Evolutionary conservation across 2,329 filamentous ascomycete genomes (phyloP).

Genomic region (Fusarium praegraminearum): DNA sequence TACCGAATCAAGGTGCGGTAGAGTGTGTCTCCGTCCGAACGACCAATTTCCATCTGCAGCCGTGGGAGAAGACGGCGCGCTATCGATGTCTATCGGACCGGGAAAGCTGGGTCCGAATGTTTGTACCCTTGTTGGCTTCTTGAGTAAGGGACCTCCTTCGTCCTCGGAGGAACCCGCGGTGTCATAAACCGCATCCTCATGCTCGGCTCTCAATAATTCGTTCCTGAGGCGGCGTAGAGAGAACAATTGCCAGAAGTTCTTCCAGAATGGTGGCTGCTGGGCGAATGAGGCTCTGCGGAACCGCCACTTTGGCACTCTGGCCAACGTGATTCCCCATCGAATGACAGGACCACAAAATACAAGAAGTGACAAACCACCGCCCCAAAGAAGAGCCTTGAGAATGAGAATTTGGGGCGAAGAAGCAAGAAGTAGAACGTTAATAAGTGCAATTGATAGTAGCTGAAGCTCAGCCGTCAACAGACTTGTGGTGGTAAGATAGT

Average conservation of each 20-base stretch:
- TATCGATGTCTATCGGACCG: slow-evolving; percentile 22
- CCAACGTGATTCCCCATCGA: slow-evolving; percentile 85
- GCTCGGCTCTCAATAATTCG: slow-evolving; percentile 51
- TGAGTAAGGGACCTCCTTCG: slow-evolving; percentile 43
- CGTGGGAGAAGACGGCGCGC: slow-evolving; percentile 35
- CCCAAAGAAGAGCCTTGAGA: slow-evolving; percentile 86
- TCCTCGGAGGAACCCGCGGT: slow-evolving; percentile 51
- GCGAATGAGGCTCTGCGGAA: slow-evolving; percentile 70
- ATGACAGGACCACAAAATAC: slow-evolving; percentile 79
- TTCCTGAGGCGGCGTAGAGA: slow-evolving; percentile 62
- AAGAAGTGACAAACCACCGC: slow-evolving; percentile 82
- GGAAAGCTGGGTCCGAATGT: slow-evolving; percentile 47
- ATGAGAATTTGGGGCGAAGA: slow-evolving; percentile 86
- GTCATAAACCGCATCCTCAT: slow-evolving; percentile 52
- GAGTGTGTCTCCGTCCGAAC: slow-evolving; percentile 61
- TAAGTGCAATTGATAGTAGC: slow-evolving; percentile 82
- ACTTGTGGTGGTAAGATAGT: slow-evolving; percentile 88
- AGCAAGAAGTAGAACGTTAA: slow-evolving; percentile 83
- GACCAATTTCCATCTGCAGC: slow-evolving; percentile 33
- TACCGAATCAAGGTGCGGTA: slow-evolving; percentile 58
- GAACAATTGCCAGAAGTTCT: slow-evolving; percentile 56
- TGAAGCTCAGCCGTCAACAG: slow-evolving; percentile 89
- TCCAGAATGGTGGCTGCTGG: slow-evolving; percentile 55
- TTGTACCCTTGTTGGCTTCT: slow-evolving; percentile 46
- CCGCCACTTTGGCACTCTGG: slow-evolving; percentile 91